phyloP scores from a whole-genome alignment of 1,284 basidiomycete species.

The Anthracocystis panici-leucophaei region DNA sequence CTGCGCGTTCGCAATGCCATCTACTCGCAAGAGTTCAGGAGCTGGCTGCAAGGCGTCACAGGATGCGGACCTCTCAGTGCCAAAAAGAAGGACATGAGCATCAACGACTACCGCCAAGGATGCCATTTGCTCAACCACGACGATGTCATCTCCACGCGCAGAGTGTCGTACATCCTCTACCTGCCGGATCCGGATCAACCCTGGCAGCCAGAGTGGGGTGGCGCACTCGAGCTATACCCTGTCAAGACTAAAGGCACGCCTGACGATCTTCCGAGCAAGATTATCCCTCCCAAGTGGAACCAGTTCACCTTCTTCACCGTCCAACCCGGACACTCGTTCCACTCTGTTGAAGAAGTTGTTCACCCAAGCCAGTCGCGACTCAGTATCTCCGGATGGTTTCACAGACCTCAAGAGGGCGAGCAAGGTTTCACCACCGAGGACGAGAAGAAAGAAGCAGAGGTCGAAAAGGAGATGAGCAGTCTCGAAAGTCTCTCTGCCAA shows the following conservation, averaged over 20 bases:
- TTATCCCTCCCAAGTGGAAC: slow-evolving; percentile 79
- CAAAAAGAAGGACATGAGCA: slow-evolving; percentile 93
- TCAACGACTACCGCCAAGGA: slow-evolving; percentile 87
- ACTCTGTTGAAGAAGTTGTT: slow-evolving; percentile 92
- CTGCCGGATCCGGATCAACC: slow-evolving; percentile 83
- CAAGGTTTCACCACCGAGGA: slow-evolving; percentile 79
- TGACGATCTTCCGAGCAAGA: slow-evolving; percentile 55
- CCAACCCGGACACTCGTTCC: slow-evolving; percentile 87
- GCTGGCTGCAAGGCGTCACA: slow-evolving; percentile 87
- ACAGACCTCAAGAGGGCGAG: slow-evolving; percentile 89
- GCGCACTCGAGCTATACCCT: slow-evolving; percentile 94
- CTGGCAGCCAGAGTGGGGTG: slow-evolving; percentile 86
- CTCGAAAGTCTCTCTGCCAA: slow-evolving; percentile 75
- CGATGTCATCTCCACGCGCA: slow-evolving; percentile 95
- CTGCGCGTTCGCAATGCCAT: slow-evolving; percentile 88
- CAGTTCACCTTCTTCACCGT: slow-evolving; percentile 96
- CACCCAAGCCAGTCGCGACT: slow-evolving; percentile 71
- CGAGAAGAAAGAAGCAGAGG: slow-evolving; percentile 72
- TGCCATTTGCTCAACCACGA: slow-evolving; percentile 81
- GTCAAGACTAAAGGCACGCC: slow-evolving; percentile 63
- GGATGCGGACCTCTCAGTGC: slow-evolving; percentile 92
- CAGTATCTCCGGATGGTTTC: slow-evolving; percentile 93
- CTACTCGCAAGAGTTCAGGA: slow-evolving; percentile 86
- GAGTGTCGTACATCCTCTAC: slow-evolving; percentile 97
- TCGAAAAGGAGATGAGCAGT: slow-evolving; percentile 61